These are phyloP conservation scores for Allodekkera sacchari DNA, from an alignment of 805 yeast genomes.

Conservation along the genomic window DNA sequence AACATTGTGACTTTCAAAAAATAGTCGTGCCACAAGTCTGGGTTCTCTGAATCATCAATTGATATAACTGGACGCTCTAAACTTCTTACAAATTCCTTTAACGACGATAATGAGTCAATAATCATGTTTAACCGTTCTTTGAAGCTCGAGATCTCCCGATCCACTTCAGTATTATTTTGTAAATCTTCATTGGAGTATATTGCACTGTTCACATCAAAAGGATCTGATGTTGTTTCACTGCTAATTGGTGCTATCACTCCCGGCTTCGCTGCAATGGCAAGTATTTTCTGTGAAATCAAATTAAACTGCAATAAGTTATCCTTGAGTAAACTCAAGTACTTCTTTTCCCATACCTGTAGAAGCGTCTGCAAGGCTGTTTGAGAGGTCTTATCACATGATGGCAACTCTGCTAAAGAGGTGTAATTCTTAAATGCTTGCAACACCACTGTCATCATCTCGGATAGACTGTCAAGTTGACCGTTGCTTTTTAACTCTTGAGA, in stretches of 20 bases:
- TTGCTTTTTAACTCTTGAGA: conserved; percentile 5
- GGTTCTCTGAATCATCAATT: conserved; percentile 28
- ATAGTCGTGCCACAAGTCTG: conserved; percentile 20
- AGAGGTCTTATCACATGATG: conserved; percentile 3
- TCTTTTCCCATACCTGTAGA: conserved; percentile 11
- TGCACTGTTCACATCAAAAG: no score
- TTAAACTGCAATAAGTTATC: conserved; percentile 10
- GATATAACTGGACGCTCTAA: conserved; percentile 24
- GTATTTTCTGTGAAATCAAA: conserved; percentile 12
- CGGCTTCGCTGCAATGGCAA: conserved; percentile 9
- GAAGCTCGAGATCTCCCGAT: conserved; percentile 8
- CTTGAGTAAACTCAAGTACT: conserved; percentile 9
- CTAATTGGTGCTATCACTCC: conserved; percentile 6
- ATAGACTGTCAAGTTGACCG: conserved; percentile 12
- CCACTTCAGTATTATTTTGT: background rate
- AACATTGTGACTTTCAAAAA: conserved; percentile 8
- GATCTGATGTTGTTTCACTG: no score
- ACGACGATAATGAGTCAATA: conserved; percentile 12
- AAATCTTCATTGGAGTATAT: no score
- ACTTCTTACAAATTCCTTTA: conserved; percentile 12
- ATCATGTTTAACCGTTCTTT: conserved; percentile 7
- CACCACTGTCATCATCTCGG: conserved; percentile 7
- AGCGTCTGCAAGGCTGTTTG: conserved; percentile 10
- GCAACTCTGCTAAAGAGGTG: conserved; percentile 20
- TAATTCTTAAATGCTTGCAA: conserved; percentile 21